Conservation (phyloP, 768 basidiomycete species). For the Naganishia antarctica region DNA sequence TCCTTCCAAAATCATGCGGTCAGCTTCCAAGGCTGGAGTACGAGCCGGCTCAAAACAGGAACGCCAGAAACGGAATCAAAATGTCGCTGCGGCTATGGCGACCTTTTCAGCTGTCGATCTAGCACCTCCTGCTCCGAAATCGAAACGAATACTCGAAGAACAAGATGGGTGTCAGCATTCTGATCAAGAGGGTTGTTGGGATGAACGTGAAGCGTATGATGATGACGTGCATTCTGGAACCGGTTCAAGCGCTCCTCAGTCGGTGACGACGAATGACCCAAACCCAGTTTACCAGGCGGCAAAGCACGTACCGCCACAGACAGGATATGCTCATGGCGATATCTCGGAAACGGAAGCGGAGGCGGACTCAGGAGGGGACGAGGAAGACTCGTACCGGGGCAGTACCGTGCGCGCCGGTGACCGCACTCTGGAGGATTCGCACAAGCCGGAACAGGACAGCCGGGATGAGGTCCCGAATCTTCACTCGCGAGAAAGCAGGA, state of each 20-base stretch:
- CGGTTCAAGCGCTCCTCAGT: not conserved
- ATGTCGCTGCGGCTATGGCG: conserved; percentile 4
- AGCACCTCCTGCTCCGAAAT: conserved; percentile 22
- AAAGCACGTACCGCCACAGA: not conserved
- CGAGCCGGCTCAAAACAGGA: not conserved
- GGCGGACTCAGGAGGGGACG: not conserved
- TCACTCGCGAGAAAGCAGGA: not conserved
- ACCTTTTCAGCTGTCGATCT: conserved; percentile 22
- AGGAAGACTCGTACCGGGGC: not conserved
- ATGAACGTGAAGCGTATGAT: not conserved
- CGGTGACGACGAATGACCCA: not conserved
- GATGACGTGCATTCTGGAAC: not conserved
- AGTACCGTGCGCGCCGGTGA: not conserved
- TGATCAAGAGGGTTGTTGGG: not conserved
- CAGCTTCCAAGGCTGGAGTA: not conserved
- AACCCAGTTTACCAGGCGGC: too few relatives aligned
- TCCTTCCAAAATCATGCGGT: conserved; percentile 4
- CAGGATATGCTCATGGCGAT: not conserved
- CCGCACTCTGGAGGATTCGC: not conserved
- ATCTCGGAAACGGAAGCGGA: conserved; percentile 12
- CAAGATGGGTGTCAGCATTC: not conserved
- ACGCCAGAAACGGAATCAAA: not conserved
- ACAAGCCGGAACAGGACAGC: not conserved
- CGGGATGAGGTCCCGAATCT: not conserved
- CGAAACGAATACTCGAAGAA: conserved; percentile 2